Evolutionary conservation across 805 yeast genomes (phyloP).

Genomic region (Pichia californica): DNA sequence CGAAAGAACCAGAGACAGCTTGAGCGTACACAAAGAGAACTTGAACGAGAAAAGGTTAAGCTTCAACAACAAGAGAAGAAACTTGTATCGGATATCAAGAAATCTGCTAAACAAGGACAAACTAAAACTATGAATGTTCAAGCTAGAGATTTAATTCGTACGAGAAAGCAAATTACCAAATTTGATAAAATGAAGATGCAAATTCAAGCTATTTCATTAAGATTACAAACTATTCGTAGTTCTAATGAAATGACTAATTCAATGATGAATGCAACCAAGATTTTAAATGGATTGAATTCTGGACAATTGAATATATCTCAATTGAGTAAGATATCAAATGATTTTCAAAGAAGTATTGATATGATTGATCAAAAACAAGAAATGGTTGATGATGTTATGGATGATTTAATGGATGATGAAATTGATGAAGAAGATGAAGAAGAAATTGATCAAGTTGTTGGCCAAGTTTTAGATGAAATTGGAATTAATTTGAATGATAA

Average conservation of each 20-base stretch:
- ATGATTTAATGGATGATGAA: slow-evolving; percentile 91
- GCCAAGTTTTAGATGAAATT: slow-evolving; percentile 89
- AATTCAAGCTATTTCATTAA: slow-evolving; percentile 84
- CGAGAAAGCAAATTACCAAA: slow-evolving; percentile 75
- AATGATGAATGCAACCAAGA: slow-evolving; percentile 87
- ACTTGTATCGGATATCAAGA: slow-evolving; percentile 77
- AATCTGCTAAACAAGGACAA: slow-evolving; percentile 87
- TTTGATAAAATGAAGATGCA: slow-evolving; percentile 93
- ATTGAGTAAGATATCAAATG: slow-evolving; percentile 84
- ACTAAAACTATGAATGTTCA: slow-evolving; percentile 86
- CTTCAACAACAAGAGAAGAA: slow-evolving; percentile 90
- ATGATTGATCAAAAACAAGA: slow-evolving; percentile 98
- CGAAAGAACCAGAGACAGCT: slow-evolving; percentile 93
- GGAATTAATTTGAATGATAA: slow-evolving; percentile 72
- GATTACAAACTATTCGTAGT: slow-evolving; percentile 88
- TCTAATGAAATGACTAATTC: slow-evolving; percentile 93
- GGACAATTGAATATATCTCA: slow-evolving; percentile 82
- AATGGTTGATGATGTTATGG: slow-evolving; percentile 97
- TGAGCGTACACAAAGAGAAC: slow-evolving; percentile 90
- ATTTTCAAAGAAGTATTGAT: slow-evolving; percentile 89
- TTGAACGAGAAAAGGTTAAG: slow-evolving; percentile 80
- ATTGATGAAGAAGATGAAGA: slow-evolving; percentile 74
- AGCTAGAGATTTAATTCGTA: slow-evolving; percentile 90
- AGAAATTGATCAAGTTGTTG: slow-evolving; percentile 86
- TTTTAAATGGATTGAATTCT: slow-evolving; percentile 80